A percentile compares a stretch with the other conserved stretches of the same genome.
phyloP scores from a whole-genome alignment of 495 filamentous ascomycete species.

The Corynascus novoguineensis region DNA sequence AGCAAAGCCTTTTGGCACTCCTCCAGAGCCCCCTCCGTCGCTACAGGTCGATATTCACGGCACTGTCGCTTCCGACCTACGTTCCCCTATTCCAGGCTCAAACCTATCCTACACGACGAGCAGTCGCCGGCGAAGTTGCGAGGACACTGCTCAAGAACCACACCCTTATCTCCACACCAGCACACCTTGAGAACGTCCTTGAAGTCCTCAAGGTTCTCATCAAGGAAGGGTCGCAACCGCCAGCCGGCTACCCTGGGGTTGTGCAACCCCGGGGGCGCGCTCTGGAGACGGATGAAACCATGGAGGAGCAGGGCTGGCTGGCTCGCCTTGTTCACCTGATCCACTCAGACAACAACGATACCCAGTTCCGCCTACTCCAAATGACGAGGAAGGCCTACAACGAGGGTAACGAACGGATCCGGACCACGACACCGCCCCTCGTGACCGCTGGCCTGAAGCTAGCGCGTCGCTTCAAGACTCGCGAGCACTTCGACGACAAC shows the following conservation, averaged over 20 bases:
- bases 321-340: conserved; percentile 88
- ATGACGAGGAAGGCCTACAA: conserved; percentile 78
- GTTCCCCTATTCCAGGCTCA: conserved; percentile 84
- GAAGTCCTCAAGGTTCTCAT: conserved; percentile 85
- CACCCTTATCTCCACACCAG: conserved; percentile 65
- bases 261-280: conserved; percentile 60
- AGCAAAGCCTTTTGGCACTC: conserved; percentile 82
- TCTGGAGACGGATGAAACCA: conserved; percentile 81
- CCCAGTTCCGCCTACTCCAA: conserved; percentile 91
- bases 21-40: conserved; percentile 82
- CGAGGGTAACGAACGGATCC: conserved; percentile 91
- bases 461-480: conserved; percentile 79
- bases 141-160: conserved; percentile 72
- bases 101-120: conserved; percentile 85
- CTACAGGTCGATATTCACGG: conserved; percentile 91
- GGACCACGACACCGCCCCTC: conserved; percentile 88
- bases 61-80: conserved; percentile 83
- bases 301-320: conserved; percentile 96
- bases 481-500: conserved; percentile 92
- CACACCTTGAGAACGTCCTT: conserved; percentile 82
- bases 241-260: conserved; percentile 74
- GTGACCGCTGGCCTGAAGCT: conserved; percentile 87
- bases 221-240: conserved; percentile 82
- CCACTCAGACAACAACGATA: conserved; percentile 77
- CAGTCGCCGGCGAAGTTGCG: conserved; percentile 83